Conservation (phyloP, 1,284 basidiomycete genomes). For the Ustilago xerochloae region DNA sequence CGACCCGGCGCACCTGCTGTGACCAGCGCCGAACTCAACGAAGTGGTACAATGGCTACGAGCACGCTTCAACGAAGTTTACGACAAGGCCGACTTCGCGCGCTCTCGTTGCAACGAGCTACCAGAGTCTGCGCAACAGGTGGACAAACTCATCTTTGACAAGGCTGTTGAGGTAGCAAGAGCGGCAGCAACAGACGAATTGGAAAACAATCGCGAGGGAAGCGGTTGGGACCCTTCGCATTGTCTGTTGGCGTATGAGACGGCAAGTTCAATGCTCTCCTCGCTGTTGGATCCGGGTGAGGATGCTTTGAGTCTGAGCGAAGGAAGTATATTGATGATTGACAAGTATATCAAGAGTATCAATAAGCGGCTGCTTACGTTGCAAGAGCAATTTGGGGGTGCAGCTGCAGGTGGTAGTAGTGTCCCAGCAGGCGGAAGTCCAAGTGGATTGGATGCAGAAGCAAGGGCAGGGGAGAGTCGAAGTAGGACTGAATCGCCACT, state of each 20-base stretch:
- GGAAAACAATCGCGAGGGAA: slow-evolving; percentile 69
- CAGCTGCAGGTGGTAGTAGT: slow-evolving; percentile 1
- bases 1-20: slow-evolving; percentile 45
- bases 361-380: slow-evolving; percentile 55
- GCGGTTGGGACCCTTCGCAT: slow-evolving; percentile 77
- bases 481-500: slow-evolving; percentile 28
- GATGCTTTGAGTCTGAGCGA: slow-evolving; percentile 72
- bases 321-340: slow-evolving; percentile 58
- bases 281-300: slow-evolving; percentile 87
- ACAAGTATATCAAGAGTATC: slow-evolving; percentile 65
- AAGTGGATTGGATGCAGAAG: slow-evolving; percentile 16
- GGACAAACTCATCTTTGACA: slow-evolving; percentile 73
- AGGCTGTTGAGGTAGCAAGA: slow-evolving; percentile 76
- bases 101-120: slow-evolving; percentile 70
- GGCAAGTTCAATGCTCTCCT: slow-evolving; percentile 89
- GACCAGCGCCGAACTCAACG: slow-evolving; percentile 72
- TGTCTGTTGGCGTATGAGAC: slow-evolving; percentile 95
- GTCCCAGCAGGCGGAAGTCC: slow-evolving; percentile 13
- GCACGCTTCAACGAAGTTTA: slow-evolving; percentile 73
- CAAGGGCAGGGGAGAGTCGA: slow-evolving; percentile 19
- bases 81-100: slow-evolving; percentile 73
- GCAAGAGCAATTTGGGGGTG: slow-evolving; percentile 39
- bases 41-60: slow-evolving; percentile 74
- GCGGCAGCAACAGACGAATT: slow-evolving; percentile 91
- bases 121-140: slow-evolving; percentile 70